Percentiles rank a stretch among this genome's conserved stretches.
Evolutionary conservation across 768 basidiomycete species (phyloP).

Genomic region (Russula brevipes): DNA sequence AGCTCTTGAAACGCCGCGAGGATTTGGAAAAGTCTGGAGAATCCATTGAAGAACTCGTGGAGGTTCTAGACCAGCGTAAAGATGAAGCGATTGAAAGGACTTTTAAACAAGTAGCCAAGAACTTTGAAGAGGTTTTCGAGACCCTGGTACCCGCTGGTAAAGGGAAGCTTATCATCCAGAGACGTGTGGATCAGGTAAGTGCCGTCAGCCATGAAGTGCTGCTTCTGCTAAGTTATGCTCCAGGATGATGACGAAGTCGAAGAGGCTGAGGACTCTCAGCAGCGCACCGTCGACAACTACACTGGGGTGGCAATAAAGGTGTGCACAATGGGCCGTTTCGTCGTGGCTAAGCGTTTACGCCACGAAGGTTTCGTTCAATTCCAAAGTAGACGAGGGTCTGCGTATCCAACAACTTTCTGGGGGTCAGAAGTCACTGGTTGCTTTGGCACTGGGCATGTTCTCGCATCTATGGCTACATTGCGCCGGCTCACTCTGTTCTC

Average conservation of each 20-base stretch:
- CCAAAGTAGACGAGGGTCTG: conserved; percentile 93
- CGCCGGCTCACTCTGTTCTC: conserved; percentile 15
- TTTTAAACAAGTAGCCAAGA: conserved; percentile 95
- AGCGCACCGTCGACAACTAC: conserved; percentile 84
- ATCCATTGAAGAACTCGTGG: conserved; percentile 89
- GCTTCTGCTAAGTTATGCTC: not conserved
- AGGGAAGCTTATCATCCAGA: conserved; percentile 88
- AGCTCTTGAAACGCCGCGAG: conserved; percentile 76
- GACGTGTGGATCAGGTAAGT: conserved; percentile 75
- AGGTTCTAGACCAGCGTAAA: conserved; percentile 92
- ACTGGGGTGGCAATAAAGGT: conserved; percentile 96
- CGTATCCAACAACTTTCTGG: conserved; percentile 96
- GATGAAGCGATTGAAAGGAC: conserved; percentile 98
- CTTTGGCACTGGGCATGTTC: conserved; percentile 77
- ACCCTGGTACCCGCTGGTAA: conserved; percentile 91
- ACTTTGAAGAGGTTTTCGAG: conserved; percentile 97
- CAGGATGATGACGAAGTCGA: conserved; percentile 73
- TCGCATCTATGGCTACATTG: not conserved
- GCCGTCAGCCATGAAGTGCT: not conserved
- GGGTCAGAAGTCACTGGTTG: conserved; percentile 95
- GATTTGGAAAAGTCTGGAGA: conserved; percentile 86
- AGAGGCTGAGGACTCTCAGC: conserved; percentile 67
- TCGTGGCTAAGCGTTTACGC: not conserved
- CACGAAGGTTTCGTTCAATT: conserved; percentile 92
- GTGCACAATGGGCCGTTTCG: not conserved